phyloP scores from a whole-genome alignment of 495 filamentous ascomycete genomes.

The Daldinia caldariorum region DNA sequence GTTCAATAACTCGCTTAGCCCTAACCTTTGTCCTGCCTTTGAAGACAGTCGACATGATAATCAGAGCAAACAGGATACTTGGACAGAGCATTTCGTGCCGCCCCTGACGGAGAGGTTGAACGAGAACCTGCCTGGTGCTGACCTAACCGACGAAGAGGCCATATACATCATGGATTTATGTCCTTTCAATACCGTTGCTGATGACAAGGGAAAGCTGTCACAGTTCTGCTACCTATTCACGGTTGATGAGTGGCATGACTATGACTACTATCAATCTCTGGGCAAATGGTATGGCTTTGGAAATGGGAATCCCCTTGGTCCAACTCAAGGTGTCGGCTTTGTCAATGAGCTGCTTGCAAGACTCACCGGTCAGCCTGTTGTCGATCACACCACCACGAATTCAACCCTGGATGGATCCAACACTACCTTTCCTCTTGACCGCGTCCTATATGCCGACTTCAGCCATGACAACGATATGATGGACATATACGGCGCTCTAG shows the following conservation, averaged over 20 bases:
- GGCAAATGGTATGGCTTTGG: conserved; percentile 84
- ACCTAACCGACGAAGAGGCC: conserved; percentile 66
- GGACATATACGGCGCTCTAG: conserved; percentile 74
- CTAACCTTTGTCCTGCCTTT: conserved; percentile 73
- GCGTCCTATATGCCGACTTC: conserved; percentile 81
- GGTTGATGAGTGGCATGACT: conserved; percentile 72
- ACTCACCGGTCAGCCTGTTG: conserved; percentile 70
- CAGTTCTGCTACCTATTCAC: conserved; percentile 80
- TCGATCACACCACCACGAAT: conserved; percentile 76
- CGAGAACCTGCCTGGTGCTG: conserved; percentile 66
- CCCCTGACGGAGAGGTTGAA: conserved; percentile 72
- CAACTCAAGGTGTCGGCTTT: conserved; percentile 85
- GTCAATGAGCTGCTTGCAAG: conserved; percentile 87
- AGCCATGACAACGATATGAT: conserved; percentile 88
- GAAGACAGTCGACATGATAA: conserved; percentile 61
- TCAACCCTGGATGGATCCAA: conserved; percentile 70
- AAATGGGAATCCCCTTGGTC: conserved; percentile 76
- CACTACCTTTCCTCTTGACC: conserved; percentile 73
- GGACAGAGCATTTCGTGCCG: conserved; percentile 66
- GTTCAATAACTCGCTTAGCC: conserved; percentile 81
- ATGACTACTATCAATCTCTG: conserved; percentile 79
- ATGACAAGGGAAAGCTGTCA: conserved; percentile 55
- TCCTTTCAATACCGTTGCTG: conserved; percentile 78
- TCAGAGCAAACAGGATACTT: conserved; percentile 60
- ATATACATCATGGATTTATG: conserved; percentile 86